Base-by-base conservation (phyloP, 2,329 filamentous ascomycete species). In the Pseudocercospora vitis region DNA sequence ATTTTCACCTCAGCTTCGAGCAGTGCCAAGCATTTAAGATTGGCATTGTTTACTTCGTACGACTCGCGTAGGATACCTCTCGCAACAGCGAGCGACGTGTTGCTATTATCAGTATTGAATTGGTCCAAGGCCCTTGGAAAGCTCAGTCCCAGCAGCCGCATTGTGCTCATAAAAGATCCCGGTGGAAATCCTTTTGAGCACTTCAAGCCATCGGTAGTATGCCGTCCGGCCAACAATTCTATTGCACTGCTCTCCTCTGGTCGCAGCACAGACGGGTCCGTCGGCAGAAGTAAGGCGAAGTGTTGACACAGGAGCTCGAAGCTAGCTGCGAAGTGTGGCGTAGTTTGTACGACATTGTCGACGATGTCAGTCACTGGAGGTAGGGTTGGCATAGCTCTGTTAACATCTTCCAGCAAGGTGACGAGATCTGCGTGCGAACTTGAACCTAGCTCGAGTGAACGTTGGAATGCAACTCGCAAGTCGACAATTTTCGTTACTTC, bases 231-330 rank as follows among this genome's bases (percentile, higher is more conserved):
- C 24, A 62, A 35, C 9, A 56, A 37, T 29, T 64, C 63, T 19
- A 64, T 29, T 2, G 44, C 40, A 18, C 51, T 48, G 16, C 45
- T 29, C 8, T 60, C 35, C 4, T 28, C 19, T 7, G 52, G 29
- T 14, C 32, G 26, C n/a, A 56, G 23, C 9, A 11, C 14, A 7
- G 16, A 21, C 12, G 45, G 18, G 18, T 46, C 28, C 9, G 23
- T 40, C 18, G 58, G 37, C 2, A 49, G 35, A 3, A 59, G 28
- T n/a, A 52, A n/a, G 16, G 57, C 58, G 16, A 63, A 49, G 12
- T 53, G 54, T 32, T 78, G 75, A 57, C 72, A 77, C 14, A 80
- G 57, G 12, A 68, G 65, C 59, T 78, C 76, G 57, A 79, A 80
- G 33, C 74, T 69, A n/a, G 59, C 54, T 9, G 67, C 61, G 58